Evolutionary conservation across 1,284 basidiomycete species (phyloP), one percentile per base, ranked within the genome.

Genomic region (Porphyrellus sp.): DNA sequence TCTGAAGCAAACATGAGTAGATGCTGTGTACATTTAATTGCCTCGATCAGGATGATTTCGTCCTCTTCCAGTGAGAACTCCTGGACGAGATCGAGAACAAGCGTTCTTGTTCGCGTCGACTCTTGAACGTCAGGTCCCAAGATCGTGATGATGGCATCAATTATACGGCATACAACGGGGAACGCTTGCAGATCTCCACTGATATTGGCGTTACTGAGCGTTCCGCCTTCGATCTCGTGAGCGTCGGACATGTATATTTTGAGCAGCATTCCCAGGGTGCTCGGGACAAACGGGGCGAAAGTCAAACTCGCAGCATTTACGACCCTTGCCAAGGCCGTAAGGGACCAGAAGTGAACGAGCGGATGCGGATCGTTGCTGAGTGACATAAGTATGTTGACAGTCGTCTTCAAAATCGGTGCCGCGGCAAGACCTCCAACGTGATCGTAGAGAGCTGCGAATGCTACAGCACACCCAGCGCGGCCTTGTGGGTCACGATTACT

Each of bases 81-180:
- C 56, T 85, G 81, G 1, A 98, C 86, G 8, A 99, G 80, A 60
- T 91, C 85, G 49, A 96, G 81, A 18, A 98, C 81, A 13, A 98
- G 76, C 4, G 82, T 82, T 28, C 93, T 79, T 0, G 93, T 89
- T n/a, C 86, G 79, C 24, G 82, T 77, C 1, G 90, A 89, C 58
- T 98, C 96, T 63, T 93, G 90, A 49, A 99, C 85, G 64, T 99
- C 97, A 0, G 97, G 96, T 1, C 97, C 97, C 39, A 98, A 81
- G 4, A 98, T 91, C 25, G 90, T 93, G 56, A 98, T 92, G 37
- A 98, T 79, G 0, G 94, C 93, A 65, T 97, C 93, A 48, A 97
- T 86, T 42, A 98, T 90, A 59, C 91, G 86, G 64, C 93, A 97
- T 34, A 94, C 84, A 16, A 91, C 86, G 42, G 95, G 92, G 65